Conservation (phyloP, 306 rosid species). For the Herpetospermum pedunculosum region DNA sequence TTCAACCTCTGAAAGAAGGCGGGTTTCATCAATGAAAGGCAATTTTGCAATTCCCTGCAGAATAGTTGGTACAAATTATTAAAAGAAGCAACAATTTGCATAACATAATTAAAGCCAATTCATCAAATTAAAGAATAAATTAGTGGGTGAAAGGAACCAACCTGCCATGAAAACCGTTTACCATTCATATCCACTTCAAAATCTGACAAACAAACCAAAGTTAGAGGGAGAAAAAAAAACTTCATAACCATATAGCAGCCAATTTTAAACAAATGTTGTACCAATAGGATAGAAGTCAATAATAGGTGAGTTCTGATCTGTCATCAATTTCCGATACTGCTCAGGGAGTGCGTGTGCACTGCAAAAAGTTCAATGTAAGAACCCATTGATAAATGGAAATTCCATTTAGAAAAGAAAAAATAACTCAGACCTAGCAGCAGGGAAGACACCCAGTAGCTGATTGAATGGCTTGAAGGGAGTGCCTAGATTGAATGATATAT, state of each 20-base stretch:
- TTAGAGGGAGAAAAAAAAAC: neutral
- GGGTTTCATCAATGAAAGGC: slow-evolving; percentile 89
- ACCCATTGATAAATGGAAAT: neutral
- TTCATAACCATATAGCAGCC: neutral
- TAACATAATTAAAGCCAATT: neutral
- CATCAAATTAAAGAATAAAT: neutral
- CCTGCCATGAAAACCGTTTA: slow-evolving; percentile 97
- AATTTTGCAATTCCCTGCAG: slow-evolving; percentile 86
- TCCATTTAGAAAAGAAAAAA: neutral
- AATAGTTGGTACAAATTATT: slow-evolving; percentile 15
- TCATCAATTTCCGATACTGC: slow-evolving; percentile 77
- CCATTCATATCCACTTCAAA: slow-evolving; percentile 99
- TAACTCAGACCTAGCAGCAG: slow-evolving; percentile 84
- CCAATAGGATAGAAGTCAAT: slow-evolving; percentile 85
- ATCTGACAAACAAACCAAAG: slow-evolving; percentile 38
- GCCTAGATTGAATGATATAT: slow-evolving; percentile 58
- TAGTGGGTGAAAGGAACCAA: slow-evolving; percentile 14
- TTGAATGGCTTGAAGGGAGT: slow-evolving; percentile 90
- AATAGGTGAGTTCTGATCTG: slow-evolving; percentile 72
- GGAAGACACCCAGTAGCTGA: slow-evolving; percentile 95
- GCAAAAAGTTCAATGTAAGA: slow-evolving; percentile 22
- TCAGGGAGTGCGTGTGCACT: slow-evolving; percentile 93
- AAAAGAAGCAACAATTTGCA: neutral
- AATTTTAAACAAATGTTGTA: slow-evolving; percentile 22
- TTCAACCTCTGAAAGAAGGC: slow-evolving; percentile 76